Conservation (phyloP, 139 green algal genomes). For the Tetraselmis striata region DNA sequence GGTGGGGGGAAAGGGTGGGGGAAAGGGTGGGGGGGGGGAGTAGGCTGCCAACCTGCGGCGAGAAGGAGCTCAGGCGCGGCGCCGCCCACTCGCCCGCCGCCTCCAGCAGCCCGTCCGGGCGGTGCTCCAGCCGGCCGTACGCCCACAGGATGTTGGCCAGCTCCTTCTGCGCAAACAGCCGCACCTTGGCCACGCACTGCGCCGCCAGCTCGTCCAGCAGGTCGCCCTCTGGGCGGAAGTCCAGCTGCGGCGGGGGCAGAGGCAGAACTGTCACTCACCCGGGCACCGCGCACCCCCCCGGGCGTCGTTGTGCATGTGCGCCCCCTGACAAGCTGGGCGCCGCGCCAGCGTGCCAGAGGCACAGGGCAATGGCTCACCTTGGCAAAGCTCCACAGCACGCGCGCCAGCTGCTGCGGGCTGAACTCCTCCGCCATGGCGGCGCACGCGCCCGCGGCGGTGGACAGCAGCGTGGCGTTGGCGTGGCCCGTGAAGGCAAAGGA, state of each 20-base stretch:
- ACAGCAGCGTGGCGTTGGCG: background rate
- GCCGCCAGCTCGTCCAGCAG: constrained; percentile 2
- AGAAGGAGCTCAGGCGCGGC: background rate
- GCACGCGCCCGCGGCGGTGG: background rate
- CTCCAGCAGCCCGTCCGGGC: background rate
- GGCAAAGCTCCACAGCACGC: background rate
- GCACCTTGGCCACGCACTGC: constrained; percentile 5
- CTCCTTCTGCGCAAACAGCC: background rate
- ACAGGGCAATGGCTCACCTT: background rate
- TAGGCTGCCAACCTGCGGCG: background rate
- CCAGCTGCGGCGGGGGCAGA: background rate
- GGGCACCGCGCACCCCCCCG: too few species aligned
- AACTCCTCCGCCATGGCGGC: background rate
- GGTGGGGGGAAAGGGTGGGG: too few species aligned
- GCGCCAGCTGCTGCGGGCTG: background rate
- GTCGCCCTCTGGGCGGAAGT: background rate
- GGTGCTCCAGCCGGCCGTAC: background rate
- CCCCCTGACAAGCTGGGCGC: too few species aligned
- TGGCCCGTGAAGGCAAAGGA: background rate
- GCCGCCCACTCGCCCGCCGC: background rate
- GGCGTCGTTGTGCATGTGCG: too few species aligned
- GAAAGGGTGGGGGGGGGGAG: too few species aligned
- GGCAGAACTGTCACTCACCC: too few species aligned
- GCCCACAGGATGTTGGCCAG: background rate
- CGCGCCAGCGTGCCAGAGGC: too few species aligned